Evolutionary conservation across 73 alveolate species (phyloP), one percentile per base, ranked within the genome.

Genomic region (Stentor coeruleus): DNA sequence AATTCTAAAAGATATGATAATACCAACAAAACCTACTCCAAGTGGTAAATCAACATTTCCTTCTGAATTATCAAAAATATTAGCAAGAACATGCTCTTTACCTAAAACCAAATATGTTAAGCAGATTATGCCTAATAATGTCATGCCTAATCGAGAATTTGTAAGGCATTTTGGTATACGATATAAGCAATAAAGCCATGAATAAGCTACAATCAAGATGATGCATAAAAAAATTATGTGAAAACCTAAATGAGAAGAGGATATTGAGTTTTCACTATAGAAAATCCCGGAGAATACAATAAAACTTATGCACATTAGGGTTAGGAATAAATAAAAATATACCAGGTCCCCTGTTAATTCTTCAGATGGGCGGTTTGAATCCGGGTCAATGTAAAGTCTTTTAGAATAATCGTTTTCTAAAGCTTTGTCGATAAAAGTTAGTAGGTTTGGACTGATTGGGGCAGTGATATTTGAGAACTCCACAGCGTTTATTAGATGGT

Each of bases 71-170:
- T 31, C 73, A 57, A 57, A 57, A n/a, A 57, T 57, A 20, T 31
- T 31, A 20, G 73, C 15, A 20, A 57, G 28, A 20, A 57, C 73
- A 57, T 57, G 15, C 28, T 57, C 73, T 1, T 57, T 31, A 2
- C 73, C 15, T 57, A 57, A 57, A 57, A 57, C 73, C 28, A 57
- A 57, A 57, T 57, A 57, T n/a, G n/a, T n/a, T n/a, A 57, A 57
- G 28, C 73, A 57, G 15, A 57, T 20, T 57, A n/a, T 20, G 73
- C 73, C 15, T 1, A 57, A n/a, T 31, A 57, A 57, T n/a, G 2
- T n/a, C n/a, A 57, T 57, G 15, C 73, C 73, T 1, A 57, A 57
- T 20, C 15, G 28, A 20, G 28, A 57, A 57, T 57, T 57, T 57
- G 73, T 57, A 31, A 20, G 28, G 28, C 28, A 57, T 0, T n/a